Percentiles rank a stretch among this genome's conserved stretches.
Conservation (phyloP, 495 filamentous ascomycete species). For the Penicillium mononematosum region DNA sequence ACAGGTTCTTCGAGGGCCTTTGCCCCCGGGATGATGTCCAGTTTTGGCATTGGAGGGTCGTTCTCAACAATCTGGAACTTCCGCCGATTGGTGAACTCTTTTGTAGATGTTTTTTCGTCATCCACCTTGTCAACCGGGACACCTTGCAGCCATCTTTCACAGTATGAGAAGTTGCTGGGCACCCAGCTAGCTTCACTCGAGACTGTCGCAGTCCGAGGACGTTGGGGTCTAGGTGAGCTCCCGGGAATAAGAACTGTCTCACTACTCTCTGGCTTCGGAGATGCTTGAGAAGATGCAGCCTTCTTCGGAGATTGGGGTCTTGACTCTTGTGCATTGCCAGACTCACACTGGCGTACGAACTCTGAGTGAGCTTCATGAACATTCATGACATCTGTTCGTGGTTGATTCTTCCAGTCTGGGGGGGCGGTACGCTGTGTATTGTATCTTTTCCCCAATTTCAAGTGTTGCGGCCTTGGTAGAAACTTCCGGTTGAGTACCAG, state of each 20-base stretch:
- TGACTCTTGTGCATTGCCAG: slow-evolving; percentile 16
- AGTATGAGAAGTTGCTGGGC: slow-evolving; percentile 44
- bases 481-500: too few relatives aligned
- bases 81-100: slow-evolving; percentile 34
- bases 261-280: slow-evolving; percentile 8
- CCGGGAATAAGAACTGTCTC: slow-evolving; percentile 7
- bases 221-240: slow-evolving; percentile 30
- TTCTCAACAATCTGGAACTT: slow-evolving; percentile 47
- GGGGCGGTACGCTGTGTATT: slow-evolving; percentile 21
- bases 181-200: slow-evolving; percentile 48
- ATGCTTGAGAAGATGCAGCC: slow-evolving; percentile 2
- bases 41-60: slow-evolving; percentile 34
- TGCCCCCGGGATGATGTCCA: slow-evolving; percentile 27
- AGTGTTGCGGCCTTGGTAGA: background rate
- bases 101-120: slow-evolving; percentile 26
- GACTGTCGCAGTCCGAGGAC: slow-evolving; percentile 39
- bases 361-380: slow-evolving; percentile 43
- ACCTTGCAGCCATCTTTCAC: slow-evolving; percentile 44
- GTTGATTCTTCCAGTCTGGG: slow-evolving; percentile 11
- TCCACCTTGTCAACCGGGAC: slow-evolving; percentile 37
- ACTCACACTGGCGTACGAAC: slow-evolving; percentile 34
- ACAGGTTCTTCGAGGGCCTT: slow-evolving; percentile 34
- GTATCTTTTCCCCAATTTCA: slow-evolving; percentile 1
- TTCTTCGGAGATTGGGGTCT: slow-evolving; percentile 3
- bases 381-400: slow-evolving; percentile 27